Base-by-base conservation (phyloP, 2,329 filamentous ascomycete genomes). In the Chrysosporium keratinophilum region DNA sequence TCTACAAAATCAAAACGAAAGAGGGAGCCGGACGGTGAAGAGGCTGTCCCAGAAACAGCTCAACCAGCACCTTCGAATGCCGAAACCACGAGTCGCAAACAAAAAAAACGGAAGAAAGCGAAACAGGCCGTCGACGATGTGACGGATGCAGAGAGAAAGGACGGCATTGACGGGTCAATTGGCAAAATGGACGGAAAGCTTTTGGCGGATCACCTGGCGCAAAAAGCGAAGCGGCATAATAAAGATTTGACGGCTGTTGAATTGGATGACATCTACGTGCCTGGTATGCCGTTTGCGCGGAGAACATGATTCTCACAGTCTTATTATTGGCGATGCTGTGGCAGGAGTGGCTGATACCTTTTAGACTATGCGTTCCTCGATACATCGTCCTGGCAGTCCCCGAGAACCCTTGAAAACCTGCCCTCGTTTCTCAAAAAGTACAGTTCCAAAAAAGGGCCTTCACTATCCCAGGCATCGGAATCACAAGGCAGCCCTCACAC, bases 191-290 rank as follows among this genome's bases (percentile, higher is more conserved):
- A 95, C 68, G 84, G 81, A 56, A 81, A 84, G 60, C 76, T 96
- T 41, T 74, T 96, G 45, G 87, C 90, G 1, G 91, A 96, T 67
- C 83, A 95, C 67, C 76, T 96, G 57, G 86, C 86, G 5, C 84
- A 93, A 65, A 81, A 86, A 65, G 84, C 87, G 51, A 81, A 79
- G 59, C 79, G 85, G 20, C 94, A 91, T 64, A 87, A 88, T 52
- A 81, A 80, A 28, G 85, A 95, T 50, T 69, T 96, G 63, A 95
- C 87, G 61, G 75, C 82, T 0, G 79, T 97, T 40, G 93, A 98
- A 71, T 74, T 95, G 33, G 84, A 87, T 54, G 90, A 96, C 65
- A 75, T 88, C 63, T 83, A 86, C 53, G 77, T 97, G 50, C 82
- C 88, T 60, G 84, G 88, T 89, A 76, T 61, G 74, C 50, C 35